Evolutionary conservation across 306 rosid species (phyloP).

Genomic region (Quercus suber): DNA sequence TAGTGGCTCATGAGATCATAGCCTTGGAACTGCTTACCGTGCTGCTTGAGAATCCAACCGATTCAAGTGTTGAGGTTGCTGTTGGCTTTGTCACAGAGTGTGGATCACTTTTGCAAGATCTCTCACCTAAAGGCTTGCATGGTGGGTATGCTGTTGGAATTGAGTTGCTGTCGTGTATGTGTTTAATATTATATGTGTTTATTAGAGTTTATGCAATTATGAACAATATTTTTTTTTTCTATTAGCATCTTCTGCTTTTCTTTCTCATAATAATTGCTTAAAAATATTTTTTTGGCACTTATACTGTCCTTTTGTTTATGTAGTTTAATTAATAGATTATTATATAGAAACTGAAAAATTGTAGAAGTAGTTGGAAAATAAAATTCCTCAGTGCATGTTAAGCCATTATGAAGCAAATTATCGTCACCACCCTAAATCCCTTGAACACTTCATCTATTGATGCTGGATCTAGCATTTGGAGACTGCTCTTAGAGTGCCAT

Average conservation of each 20-base stretch:
- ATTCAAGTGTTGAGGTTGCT: constrained; percentile 95
- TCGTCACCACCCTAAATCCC: not conserved
- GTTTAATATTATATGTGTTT: too few species aligned
- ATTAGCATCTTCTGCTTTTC: not conserved
- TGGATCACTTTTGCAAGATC: constrained; percentile 84
- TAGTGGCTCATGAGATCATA: constrained; percentile 86
- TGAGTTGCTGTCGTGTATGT: too few species aligned
- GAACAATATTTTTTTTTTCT: not conserved
- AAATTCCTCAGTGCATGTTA: not conserved
- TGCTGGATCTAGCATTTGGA: too few species aligned
- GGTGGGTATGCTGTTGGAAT: constrained; percentile 54
- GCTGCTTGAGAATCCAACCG: constrained; percentile 83
- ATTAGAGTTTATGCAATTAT: too few species aligned
- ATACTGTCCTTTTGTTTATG: not conserved
- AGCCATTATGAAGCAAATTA: not conserved
- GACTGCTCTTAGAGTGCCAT: too few species aligned
- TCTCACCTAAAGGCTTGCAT: constrained; percentile 86
- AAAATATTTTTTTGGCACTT: not conserved
- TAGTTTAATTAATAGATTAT: not conserved
- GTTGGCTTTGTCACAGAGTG: constrained; percentile 92
- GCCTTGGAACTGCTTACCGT: constrained; percentile 85
- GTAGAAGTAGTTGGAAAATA: not conserved
- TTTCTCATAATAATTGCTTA: not conserved
- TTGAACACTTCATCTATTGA: not conserved
- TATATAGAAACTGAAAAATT: not conserved